Evolutionary conservation across 2,329 filamentous ascomycete species (phyloP).

Genomic region (Trichoderma brevicompactum): DNA sequence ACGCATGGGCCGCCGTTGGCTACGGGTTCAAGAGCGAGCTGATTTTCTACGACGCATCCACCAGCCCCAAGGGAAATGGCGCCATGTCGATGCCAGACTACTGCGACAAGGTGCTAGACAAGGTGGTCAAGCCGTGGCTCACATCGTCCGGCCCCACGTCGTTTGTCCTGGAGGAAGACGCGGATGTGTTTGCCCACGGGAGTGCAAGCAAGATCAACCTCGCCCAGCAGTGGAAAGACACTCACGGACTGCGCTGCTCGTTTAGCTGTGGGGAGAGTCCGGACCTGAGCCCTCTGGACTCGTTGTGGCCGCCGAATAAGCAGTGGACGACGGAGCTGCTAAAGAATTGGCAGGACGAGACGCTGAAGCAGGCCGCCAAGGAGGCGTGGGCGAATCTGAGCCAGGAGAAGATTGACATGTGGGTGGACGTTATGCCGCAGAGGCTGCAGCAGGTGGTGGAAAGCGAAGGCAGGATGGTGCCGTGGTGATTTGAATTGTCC

Average conservation of each 20-base stretch:
- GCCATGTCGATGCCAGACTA: constrained; percentile 44
- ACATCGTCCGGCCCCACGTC: constrained; percentile 30
- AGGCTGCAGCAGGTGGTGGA: constrained; percentile 41
- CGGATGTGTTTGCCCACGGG: constrained; percentile 44
- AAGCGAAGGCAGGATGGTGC: constrained; percentile 40
- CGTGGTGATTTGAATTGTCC: constrained; percentile 37
- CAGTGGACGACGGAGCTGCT: constrained; percentile 39
- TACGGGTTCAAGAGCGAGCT: constrained; percentile 46
- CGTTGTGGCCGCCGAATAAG: constrained; percentile 43
- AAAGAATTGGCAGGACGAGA: constrained; percentile 43
- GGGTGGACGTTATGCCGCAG: constrained; percentile 46
- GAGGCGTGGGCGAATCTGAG: constrained; percentile 39
- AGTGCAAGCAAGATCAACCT: constrained; percentile 43
- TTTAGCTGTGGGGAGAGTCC: constrained; percentile 46
- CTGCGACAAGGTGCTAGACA: constrained; percentile 42
- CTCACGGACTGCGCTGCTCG: constrained; percentile 39
- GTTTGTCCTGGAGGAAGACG: constrained; percentile 45
- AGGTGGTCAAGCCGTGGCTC: constrained; percentile 44
- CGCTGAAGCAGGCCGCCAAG: constrained; percentile 39
- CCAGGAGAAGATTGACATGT: constrained; percentile 42
- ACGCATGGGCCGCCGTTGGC: constrained; percentile 44
- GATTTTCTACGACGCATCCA: constrained; percentile 45
- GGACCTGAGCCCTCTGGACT: constrained; percentile 44
- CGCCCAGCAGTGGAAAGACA: constrained; percentile 45
- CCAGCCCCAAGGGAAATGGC: constrained; percentile 41